Conservation (phyloP, 2,329 filamentous ascomycete genomes). For the Cercospora sojina region DNA sequence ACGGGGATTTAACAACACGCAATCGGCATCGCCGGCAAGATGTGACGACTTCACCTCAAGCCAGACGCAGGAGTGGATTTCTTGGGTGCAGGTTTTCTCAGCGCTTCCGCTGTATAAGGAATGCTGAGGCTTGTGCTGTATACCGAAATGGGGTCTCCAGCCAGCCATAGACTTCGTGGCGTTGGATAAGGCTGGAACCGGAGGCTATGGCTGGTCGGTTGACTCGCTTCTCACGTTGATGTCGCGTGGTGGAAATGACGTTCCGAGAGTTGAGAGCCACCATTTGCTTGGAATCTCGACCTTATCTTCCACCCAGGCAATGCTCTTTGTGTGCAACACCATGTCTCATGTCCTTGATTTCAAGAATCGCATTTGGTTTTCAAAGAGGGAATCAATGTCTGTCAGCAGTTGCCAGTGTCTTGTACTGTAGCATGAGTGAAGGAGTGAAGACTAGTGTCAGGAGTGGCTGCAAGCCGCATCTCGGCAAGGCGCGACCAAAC, state of each 20-base stretch:
- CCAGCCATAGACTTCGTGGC: slow-evolving; percentile 2
- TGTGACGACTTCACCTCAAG: neutral
- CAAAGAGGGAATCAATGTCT: neutral
- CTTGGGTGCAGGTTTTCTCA: neutral
- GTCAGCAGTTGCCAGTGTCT: neutral
- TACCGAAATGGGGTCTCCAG: neutral
- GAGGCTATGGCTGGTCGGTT: neutral
- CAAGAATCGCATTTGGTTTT: neutral
- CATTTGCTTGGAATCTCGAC: neutral
- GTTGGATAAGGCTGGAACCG: neutral
- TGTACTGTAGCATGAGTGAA: neutral
- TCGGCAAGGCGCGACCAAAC: neutral
- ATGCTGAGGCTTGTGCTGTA: neutral
- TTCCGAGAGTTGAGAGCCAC: neutral
- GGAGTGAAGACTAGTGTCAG: neutral
- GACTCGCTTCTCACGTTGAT: neutral
- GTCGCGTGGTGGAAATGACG: slow-evolving; percentile 6
- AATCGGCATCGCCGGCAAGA: neutral
- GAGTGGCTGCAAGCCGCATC: slow-evolving; percentile 1
- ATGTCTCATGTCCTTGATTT: neutral
- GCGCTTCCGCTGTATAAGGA: neutral
- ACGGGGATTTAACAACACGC: neutral
- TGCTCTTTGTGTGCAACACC: neutral
- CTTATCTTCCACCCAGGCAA: neutral
- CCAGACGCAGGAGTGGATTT: neutral